phyloP scores from a whole-genome alignment of 441 rosid genomes.

The Metrosideros polymorpha region DNA sequence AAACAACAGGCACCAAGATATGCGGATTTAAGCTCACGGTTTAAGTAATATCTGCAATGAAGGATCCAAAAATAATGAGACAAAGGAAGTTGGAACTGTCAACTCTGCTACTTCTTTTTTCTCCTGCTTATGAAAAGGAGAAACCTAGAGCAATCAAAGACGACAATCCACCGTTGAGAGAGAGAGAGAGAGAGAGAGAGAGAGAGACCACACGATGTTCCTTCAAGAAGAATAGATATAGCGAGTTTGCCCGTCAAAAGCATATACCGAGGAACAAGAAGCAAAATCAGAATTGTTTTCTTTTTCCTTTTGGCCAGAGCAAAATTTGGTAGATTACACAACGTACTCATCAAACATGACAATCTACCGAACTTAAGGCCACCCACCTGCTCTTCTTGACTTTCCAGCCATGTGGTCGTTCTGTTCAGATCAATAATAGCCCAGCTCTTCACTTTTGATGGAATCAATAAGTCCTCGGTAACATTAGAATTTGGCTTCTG shows the following conservation, averaged over 20 bases:
- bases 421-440: constrained; percentile 55
- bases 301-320: not conserved
- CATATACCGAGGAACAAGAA: not conserved
- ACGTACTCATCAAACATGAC: not conserved
- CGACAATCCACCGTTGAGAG: not conserved
- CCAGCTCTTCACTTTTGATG: constrained; percentile 66
- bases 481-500: constrained; percentile 30
- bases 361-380: not conserved
- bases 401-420: constrained; percentile 77
- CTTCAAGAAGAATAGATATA: not conserved
- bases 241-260: not conserved
- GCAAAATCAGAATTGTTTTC: not conserved
- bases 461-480: constrained; percentile 28
- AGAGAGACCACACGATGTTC: not conserved
- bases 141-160: not conserved
- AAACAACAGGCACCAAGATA: not conserved
- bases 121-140: not conserved
- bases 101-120: not conserved
- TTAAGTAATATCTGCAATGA: not conserved
- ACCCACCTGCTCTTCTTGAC: constrained; percentile 78
- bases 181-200: not conserved
- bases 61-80: not conserved
- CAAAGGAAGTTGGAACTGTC: not conserved
- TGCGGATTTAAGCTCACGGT: not conserved
- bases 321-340: not conserved